Evolutionary conservation across 148 eudicot genomes (phyloP), one percentile per base, ranked within the genome.

Genomic region (Nyssa sinensis): DNA sequence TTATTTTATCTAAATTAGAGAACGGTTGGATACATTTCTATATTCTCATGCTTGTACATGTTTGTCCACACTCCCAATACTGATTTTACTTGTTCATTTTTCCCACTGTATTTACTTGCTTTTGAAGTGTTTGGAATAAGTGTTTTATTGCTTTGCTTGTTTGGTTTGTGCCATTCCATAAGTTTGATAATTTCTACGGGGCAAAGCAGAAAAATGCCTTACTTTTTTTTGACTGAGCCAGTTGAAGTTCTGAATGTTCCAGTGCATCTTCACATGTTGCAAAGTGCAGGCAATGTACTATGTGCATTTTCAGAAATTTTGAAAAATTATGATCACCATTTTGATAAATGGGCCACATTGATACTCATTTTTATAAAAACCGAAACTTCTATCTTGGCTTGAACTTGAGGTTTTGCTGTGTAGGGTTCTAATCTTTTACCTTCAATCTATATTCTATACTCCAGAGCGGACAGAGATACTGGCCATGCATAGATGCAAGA

Each of bases 401-500:
- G 59, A 24, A n/a, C n/a, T 67, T 19, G 21, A 28, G 29, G 32
- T 41, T 41, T n/a, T 35, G 51, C 49, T 14, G 21, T 12, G 11
- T 37, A 25, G 13, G 19, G 14, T 28, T 24, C 53, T 67, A 25
- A 44, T 66, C 29, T 4, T 39, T 67, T 11, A 23, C 23, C 47
- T 66, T 10, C 13, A 25, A 30, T 47, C 24, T 51, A 21, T 24
- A 30, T 37, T 44, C 32, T 33, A 67, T 34, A 28, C 27, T 16
- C 25, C 28, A 25, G 31, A n/a, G n/a, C n/a, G n/a, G n/a, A n/a
- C n/a, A 37, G 24, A 49, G 58, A 49, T 31, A 69, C 25, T 67
- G 72, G 60, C 21, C 60, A 69, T 49, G 60, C 16, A 39, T n/a
- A 24, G 67, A 27, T 72, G 33, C 27, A 37, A 60, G 58, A 72